phyloP scores from a whole-genome alignment of 108 stramenopile genomes.

The Pinguiococcus pyrenoidosus region DNA sequence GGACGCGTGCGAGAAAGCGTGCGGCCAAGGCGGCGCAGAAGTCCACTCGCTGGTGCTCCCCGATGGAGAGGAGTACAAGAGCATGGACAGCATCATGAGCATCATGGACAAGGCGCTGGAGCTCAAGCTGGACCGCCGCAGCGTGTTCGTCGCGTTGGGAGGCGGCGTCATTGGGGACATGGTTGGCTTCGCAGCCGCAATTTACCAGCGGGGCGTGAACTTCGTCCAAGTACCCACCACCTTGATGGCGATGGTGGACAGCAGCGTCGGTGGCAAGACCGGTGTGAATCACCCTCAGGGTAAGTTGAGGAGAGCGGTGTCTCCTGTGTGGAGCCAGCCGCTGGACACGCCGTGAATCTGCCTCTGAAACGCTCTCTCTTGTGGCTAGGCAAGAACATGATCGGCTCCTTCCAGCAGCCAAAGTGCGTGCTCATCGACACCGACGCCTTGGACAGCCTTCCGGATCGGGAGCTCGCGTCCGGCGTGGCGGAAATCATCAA shows the following conservation, averaged over 20 bases:
- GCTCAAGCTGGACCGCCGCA: slow-evolving; percentile 44
- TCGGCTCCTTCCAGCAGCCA: slow-evolving; percentile 96
- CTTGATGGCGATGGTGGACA: slow-evolving; percentile 98
- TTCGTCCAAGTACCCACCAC: slow-evolving; percentile 92
- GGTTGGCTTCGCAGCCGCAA: slow-evolving; percentile 92
- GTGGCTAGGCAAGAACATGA: slow-evolving; percentile 97
- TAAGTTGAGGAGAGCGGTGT: no score
- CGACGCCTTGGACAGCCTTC: slow-evolving; percentile 60
- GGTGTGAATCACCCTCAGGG: slow-evolving; percentile 79
- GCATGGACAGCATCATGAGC: slow-evolving; percentile 16
- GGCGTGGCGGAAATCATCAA: slow-evolving; percentile 90
- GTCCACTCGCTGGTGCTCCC: slow-evolving; percentile 20
- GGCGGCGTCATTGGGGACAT: slow-evolving; percentile 98
- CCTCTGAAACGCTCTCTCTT: no score
- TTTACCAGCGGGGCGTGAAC: slow-evolving; percentile 88
- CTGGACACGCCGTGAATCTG: slow-evolving; percentile 84
- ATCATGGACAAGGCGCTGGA: slow-evolving; percentile 28
- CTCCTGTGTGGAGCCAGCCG: no score
- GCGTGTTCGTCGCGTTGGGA: slow-evolving; percentile 82
- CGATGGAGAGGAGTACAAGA: slow-evolving; percentile 32
- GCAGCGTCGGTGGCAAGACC: slow-evolving; percentile 92
- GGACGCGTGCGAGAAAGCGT: slow-evolving; percentile 7
- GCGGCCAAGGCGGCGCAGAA: slow-evolving; percentile 8
- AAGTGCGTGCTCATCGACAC: slow-evolving; percentile 70
- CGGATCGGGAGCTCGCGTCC: slow-evolving; percentile 78